These are phyloP conservation scores for Colletotrichum sp. DNA, from an alignment of 2,329 filamentous ascomycete species.

Conservation along the genomic window DNA sequence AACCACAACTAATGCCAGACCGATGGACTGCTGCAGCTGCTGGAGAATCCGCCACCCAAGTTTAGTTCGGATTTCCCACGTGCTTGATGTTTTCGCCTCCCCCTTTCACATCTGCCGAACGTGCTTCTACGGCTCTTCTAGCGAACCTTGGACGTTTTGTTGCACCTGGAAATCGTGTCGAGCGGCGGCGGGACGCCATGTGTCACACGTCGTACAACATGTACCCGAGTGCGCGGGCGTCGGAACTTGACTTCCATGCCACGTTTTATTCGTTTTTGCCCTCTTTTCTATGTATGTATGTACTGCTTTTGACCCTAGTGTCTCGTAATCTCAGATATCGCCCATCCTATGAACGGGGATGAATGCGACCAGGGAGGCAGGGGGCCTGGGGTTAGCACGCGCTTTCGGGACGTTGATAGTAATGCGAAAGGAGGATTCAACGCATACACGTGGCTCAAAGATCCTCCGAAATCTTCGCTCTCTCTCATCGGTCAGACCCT, in stretches of 20 bases:
- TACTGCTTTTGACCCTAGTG: background rate
- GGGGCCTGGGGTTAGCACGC: background rate
- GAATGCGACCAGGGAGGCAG: background rate
- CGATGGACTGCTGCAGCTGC: background rate
- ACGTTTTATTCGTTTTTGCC: background rate
- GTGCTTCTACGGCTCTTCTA: constrained; percentile 7
- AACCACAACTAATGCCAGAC: background rate
- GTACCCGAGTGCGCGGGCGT: background rate
- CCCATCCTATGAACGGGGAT: background rate
- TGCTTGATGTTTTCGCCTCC: background rate
- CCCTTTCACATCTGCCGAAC: background rate
- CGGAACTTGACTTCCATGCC: background rate
- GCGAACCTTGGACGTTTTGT: background rate
- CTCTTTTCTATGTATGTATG: background rate
- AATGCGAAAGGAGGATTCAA: background rate
- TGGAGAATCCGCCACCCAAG: background rate
- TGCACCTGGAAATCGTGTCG: background rate
- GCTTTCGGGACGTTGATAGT: background rate
- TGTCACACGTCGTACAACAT: background rate
- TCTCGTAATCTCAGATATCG: background rate
- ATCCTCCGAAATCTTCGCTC: background rate
- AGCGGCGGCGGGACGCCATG: background rate
- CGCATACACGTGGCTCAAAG: background rate
- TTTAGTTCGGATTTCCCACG: background rate
- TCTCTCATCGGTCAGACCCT: background rate